These are phyloP conservation scores for Salix brachista DNA, from an alignment of 345 rosid genomes.

Conservation along the genomic window DNA sequence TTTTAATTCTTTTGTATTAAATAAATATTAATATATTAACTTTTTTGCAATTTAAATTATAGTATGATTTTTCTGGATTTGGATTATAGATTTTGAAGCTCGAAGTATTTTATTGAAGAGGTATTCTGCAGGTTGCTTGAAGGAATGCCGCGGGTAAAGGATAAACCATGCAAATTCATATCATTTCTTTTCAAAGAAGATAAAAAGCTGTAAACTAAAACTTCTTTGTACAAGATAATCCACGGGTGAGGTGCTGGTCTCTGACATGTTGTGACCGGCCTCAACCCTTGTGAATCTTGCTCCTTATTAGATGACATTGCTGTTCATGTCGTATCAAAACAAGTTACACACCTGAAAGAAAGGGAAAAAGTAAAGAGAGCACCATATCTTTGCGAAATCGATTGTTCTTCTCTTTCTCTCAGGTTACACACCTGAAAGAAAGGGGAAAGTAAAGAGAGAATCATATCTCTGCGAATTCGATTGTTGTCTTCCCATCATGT, in stretches of 20 bases:
- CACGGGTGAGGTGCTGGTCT: neutral
- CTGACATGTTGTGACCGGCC: neutral
- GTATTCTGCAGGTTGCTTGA: neutral
- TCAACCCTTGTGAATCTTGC: neutral
- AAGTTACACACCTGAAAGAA: neutral
- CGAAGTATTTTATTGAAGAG: neutral
- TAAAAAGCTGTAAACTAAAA: neutral
- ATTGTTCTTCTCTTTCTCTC: neutral
- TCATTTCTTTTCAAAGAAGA: neutral
- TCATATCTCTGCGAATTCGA: neutral
- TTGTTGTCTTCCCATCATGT: constrained; percentile 12
- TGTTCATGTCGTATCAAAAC: neutral
- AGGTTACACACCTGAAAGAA: neutral
- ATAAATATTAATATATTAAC: too few species aligned
- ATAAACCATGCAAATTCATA: neutral
- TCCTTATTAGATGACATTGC: neutral
- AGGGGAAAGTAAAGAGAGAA: neutral
- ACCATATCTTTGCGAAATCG: neutral
- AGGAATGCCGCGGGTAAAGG: neutral
- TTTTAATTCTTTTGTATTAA: too few species aligned
- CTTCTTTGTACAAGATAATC: neutral
- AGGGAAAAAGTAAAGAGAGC: neutral
- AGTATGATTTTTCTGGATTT: neutral
- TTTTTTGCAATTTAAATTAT: too few species aligned
- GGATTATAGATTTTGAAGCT: neutral